These are phyloP conservation scores for Ligustrum vulgare DNA, from an alignment of 257 asterid genomes.

Conservation along the genomic window DNA sequence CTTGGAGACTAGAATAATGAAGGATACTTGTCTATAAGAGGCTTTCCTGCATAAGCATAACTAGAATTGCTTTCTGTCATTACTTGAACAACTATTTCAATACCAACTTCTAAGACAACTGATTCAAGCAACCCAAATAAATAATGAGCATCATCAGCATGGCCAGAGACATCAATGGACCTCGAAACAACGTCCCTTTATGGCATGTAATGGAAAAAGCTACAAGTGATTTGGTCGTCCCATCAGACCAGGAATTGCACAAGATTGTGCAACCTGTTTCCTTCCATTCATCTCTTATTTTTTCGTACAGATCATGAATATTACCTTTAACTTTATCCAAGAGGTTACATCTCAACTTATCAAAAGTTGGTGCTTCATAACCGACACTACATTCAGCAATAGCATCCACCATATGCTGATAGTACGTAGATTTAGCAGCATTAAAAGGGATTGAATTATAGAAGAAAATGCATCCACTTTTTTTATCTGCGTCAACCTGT, in stretches of 20 bases:
- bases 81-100: slow-evolving; percentile 41
- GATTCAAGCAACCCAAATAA: slow-evolving; percentile 41
- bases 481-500: slow-evolving; percentile 43
- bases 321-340: slow-evolving; percentile 36
- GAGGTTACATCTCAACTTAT: slow-evolving; percentile 29
- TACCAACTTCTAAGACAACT: slow-evolving; percentile 42
- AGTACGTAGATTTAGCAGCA: slow-evolving; percentile 36
- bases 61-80: slow-evolving; percentile 32
- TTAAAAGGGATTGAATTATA: slow-evolving; percentile 43
- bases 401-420: slow-evolving; percentile 43
- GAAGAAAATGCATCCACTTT: slow-evolving; percentile 44
- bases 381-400: slow-evolving; percentile 42
- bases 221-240: slow-evolving; percentile 28
- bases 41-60: slow-evolving; percentile 41
- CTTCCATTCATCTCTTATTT: slow-evolving; percentile 38
- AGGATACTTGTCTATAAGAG: slow-evolving; percentile 43
- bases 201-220: slow-evolving; percentile 42
- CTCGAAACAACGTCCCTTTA: slow-evolving; percentile 41
- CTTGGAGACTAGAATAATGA: slow-evolving; percentile 51
- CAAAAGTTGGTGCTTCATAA: slow-evolving; percentile 39
- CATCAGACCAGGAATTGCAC: slow-evolving; percentile 44
- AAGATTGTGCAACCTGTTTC: slow-evolving; percentile 44
- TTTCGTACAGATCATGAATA: slow-evolving; percentile 23
- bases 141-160: slow-evolving; percentile 38
- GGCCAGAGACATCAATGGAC: slow-evolving; percentile 37